Conservation (phyloP, 371 early-diverging fungal species). For the Lichtheimia ramosa region DNA sequence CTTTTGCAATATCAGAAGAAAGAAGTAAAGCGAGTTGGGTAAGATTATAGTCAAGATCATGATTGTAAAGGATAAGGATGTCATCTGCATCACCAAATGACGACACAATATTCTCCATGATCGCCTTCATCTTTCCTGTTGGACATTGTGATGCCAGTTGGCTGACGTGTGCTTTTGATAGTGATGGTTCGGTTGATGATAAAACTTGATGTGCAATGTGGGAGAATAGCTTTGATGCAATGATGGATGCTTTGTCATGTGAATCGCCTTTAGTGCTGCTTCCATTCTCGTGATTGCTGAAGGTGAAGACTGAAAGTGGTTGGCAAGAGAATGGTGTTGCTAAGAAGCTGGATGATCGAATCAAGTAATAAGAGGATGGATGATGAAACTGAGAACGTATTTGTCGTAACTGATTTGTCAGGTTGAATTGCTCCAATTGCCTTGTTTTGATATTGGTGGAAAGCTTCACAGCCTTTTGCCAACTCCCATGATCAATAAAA, state of each 20-base stretch:
- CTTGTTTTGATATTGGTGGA: conserved; percentile 10
- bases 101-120: not conserved
- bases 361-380: conserved; percentile 16
- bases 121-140: conserved; percentile 9
- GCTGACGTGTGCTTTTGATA: conserved; percentile 13
- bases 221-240: conserved; percentile 16
- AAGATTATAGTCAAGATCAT: conserved; percentile 7
- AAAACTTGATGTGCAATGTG: conserved; percentile 14
- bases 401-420: conserved; percentile 14
- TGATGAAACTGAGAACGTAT: conserved; percentile 19
- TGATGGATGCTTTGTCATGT: conserved; percentile 16
- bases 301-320: conserved; percentile 12
- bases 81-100: conserved; percentile 3
- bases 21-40: conserved; percentile 14
- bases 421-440: conserved; percentile 11
- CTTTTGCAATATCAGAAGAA: conserved; percentile 15
- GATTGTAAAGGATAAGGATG: conserved; percentile 10
- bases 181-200: conserved; percentile 10
- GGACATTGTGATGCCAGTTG: conserved; percentile 8
- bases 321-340: conserved; percentile 16
- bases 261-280: conserved; percentile 13
- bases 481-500: conserved; percentile 8
- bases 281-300: conserved; percentile 12
- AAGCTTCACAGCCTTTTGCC: conserved; percentile 12
- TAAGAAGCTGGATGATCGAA: conserved; percentile 16